Conservation (phyloP, 2,329 filamentous ascomycete species). For the Elsinoe necatrix region DNA sequence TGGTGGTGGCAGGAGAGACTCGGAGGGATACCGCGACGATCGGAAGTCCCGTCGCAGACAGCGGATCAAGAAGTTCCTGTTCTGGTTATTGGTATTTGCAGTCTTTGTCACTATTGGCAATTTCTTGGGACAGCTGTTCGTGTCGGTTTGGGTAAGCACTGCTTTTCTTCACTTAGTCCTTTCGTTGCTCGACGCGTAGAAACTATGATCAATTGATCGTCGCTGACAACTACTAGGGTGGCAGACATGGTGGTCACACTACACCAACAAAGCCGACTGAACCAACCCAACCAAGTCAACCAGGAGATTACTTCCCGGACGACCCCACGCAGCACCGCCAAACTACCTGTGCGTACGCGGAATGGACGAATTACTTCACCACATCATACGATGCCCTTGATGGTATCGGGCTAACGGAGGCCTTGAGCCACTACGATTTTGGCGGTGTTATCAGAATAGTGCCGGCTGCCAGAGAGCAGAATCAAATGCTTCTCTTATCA, state of each 20-base stretch:
- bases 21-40: background rate
- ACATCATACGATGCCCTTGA: background rate
- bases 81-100: background rate
- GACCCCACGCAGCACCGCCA: conserved; percentile 3
- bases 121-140: background rate
- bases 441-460: conserved; percentile 4
- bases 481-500: background rate
- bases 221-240: background rate
- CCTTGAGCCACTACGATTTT: background rate
- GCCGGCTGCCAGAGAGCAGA: background rate
- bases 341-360: background rate
- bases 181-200: too few species aligned
- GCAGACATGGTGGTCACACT: background rate
- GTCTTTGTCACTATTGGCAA: conserved; percentile 3
- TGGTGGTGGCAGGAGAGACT: background rate
- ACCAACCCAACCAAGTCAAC: background rate
- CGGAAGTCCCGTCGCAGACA: background rate
- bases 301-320: conserved; percentile 4
- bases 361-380: conserved; percentile 4
- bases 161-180: too few species aligned
- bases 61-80: conserved; percentile 8
- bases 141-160: background rate
- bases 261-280: background rate
- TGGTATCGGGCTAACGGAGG: background rate
- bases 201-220: too few species aligned